Conservation (phyloP, 192 early-diverging fungal species). For the Pilaira anomala region DNA sequence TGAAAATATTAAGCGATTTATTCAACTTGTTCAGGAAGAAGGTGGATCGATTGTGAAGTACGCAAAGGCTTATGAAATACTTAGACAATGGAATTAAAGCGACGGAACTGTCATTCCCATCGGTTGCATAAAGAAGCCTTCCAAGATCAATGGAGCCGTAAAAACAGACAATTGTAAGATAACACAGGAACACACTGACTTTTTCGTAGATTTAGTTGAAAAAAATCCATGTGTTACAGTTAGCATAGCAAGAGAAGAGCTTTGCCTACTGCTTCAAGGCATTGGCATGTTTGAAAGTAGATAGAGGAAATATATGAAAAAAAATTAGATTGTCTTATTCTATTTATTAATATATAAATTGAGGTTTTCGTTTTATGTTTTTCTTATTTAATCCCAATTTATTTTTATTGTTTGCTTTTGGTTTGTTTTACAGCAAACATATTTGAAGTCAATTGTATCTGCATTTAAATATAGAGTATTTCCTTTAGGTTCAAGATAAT, state of each 20-base stretch:
- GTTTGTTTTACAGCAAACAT: too few relatives aligned
- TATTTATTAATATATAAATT: too few relatives aligned
- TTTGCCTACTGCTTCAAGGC: neutral
- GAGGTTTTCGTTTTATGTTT: too few relatives aligned
- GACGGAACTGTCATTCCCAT: slow-evolving; percentile 2
- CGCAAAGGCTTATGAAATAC: slow-evolving; percentile 4
- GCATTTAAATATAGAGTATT: too few relatives aligned
- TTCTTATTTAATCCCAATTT: too few relatives aligned
- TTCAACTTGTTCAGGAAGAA: slow-evolving; percentile 12
- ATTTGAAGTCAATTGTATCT: too few relatives aligned
- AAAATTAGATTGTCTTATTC: too few relatives aligned
- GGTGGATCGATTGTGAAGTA: slow-evolving; percentile 4
- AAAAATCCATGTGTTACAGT: slow-evolving; percentile 12
- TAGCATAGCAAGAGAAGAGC: neutral
- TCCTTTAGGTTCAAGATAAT: too few relatives aligned
- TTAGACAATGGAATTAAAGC: slow-evolving; percentile 1
- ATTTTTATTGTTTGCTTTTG: too few relatives aligned
- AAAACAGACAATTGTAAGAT: neutral
- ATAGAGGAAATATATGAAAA: neutral
- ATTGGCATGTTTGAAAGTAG: neutral
- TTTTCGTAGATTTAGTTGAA: slow-evolving; percentile 4
- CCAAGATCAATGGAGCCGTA: neutral
- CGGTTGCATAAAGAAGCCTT: neutral
- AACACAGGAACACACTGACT: neutral
- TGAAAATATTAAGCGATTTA: neutral